Evolutionary conservation across 306 rosid genomes (phyloP).

Genomic region (Sophora flavescens): DNA sequence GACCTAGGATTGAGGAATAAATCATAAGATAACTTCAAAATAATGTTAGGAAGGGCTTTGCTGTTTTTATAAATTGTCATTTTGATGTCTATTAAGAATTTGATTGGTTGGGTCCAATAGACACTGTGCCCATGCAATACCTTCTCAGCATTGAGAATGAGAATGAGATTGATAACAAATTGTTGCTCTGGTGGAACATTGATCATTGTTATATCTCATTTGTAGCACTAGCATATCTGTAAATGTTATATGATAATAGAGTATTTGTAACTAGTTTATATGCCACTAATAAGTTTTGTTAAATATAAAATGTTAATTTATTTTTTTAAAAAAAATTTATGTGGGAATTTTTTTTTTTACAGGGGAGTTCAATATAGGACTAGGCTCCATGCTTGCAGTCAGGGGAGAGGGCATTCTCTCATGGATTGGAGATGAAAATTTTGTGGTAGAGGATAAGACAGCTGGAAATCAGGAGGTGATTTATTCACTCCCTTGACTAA

Average conservation of each 20-base stretch:
- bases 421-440: constrained; percentile 73
- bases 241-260: constrained; percentile 4
- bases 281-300: not conserved
- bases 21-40: no score
- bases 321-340: not conserved
- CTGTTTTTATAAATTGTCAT: no score
- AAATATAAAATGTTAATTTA: constrained; percentile 14
- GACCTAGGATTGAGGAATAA: not conserved
- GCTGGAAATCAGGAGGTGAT: constrained; percentile 69
- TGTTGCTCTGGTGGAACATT: constrained; percentile 6
- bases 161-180: not conserved
- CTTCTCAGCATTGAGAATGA: not conserved
- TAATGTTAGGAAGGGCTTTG: no score
- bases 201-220: constrained; percentile 9
- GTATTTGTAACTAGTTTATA: not conserved
- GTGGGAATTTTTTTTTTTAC: constrained; percentile 27
- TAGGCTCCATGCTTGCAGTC: constrained; percentile 69
- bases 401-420: constrained; percentile 72
- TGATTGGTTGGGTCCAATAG: no score
- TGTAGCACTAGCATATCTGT: not conserved
- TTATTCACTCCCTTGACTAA: not conserved
- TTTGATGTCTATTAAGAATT: no score
- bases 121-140: no score
- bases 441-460: constrained; percentile 66
- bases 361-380: constrained; percentile 72